A percentile compares a stretch with the other conserved stretches of the same genome.
phyloP scores from a whole-genome alignment of 495 filamentous ascomycete genomes.

The Rhypophila decipiens region DNA sequence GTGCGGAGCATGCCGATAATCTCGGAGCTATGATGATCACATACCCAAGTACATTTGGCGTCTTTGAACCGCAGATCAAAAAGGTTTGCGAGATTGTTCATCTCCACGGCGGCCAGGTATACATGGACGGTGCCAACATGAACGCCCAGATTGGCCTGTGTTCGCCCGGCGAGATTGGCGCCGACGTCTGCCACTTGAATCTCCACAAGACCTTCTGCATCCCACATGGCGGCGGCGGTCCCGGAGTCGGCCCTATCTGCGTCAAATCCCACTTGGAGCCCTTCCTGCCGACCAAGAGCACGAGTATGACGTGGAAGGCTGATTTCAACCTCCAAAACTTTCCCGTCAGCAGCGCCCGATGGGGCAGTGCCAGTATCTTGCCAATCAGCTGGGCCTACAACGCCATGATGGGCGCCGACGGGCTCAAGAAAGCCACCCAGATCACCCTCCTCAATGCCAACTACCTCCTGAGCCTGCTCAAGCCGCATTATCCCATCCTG shows the following conservation, averaged over 20 bases:
- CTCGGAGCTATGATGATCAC: slow-evolving; percentile 97
- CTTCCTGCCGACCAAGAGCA: slow-evolving; percentile 72
- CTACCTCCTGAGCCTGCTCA: slow-evolving; percentile 91
- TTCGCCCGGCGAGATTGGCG: slow-evolving; percentile 93
- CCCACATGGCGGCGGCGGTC: slow-evolving; percentile 92
- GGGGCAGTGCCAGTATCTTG: slow-evolving; percentile 88
- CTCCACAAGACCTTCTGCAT: slow-evolving; percentile 99
- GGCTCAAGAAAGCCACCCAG: slow-evolving; percentile 91
- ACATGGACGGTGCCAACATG: slow-evolving; percentile 99
- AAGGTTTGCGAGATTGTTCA: slow-evolving; percentile 83
- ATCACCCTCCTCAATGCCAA: slow-evolving; percentile 95
- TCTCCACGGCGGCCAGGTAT: slow-evolving; percentile 85
- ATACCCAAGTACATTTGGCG: slow-evolving; percentile 94
- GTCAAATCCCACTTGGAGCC: slow-evolving; percentile 75
- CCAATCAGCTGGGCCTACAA: slow-evolving; percentile 98
- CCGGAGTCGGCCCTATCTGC: slow-evolving; percentile 92
- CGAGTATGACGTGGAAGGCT: no score
- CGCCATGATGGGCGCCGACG: slow-evolving; percentile 89
- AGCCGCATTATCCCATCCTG: slow-evolving; percentile 80
- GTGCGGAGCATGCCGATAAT: slow-evolving; percentile 76
- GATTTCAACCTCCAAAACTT: slow-evolving; percentile 31
- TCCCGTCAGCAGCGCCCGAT: slow-evolving; percentile 81
- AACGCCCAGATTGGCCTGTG: slow-evolving; percentile 97
- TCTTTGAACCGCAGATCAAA: slow-evolving; percentile 90
- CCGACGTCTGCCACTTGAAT: slow-evolving; percentile 97